Percentiles rank a stretch among this genome's conserved stretches.
These are phyloP conservation scores for Eurotiales sp. DNA, from an alignment of 2,329 filamentous ascomycete species.

Conservation along the genomic window DNA sequence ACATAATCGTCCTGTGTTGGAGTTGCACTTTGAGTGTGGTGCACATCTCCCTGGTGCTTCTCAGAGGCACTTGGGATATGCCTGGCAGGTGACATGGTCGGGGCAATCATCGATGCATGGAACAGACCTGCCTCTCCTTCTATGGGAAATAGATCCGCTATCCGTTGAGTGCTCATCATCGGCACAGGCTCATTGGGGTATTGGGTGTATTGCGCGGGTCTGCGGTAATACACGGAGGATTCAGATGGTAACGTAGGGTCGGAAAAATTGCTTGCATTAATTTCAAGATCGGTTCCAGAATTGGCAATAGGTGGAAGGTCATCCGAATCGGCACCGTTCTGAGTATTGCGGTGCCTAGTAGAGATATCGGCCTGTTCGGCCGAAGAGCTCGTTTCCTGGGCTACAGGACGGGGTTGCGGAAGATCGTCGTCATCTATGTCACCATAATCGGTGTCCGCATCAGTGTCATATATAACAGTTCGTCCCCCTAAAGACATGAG, in stretches of 20 bases:
- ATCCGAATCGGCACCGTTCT: conserved; percentile 25
- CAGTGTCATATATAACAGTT: conserved; percentile 41
- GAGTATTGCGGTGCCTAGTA: neutral
- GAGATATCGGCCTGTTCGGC: conserved; percentile 13
- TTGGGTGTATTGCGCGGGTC: conserved; percentile 33
- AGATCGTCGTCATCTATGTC: conserved; percentile 24
- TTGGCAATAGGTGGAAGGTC: conserved; percentile 27
- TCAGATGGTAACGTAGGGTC: conserved; percentile 31
- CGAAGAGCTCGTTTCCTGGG: neutral
- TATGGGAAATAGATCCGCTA: conserved; percentile 36
- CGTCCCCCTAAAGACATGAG: conserved; percentile 20
- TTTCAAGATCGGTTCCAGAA: conserved; percentile 22
- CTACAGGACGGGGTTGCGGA: conserved; percentile 11
- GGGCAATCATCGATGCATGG: conserved; percentile 16
- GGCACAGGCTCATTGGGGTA: conserved; percentile 36
- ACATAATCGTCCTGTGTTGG: conserved; percentile 10
- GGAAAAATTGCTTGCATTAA: conserved; percentile 19
- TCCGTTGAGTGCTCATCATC: conserved; percentile 31
- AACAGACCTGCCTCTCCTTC: neutral
- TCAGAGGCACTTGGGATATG: conserved; percentile 13
- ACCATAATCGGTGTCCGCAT: conserved; percentile 35
- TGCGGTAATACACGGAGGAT: conserved; percentile 35
- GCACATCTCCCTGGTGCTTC: conserved; percentile 9
- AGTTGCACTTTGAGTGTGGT: conserved; percentile 12
- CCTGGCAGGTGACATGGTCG: conserved; percentile 8